These are phyloP conservation scores for Plicaturopsis crispa DNA, from an alignment of 768 basidiomycete genomes.

Conservation along the genomic window DNA sequence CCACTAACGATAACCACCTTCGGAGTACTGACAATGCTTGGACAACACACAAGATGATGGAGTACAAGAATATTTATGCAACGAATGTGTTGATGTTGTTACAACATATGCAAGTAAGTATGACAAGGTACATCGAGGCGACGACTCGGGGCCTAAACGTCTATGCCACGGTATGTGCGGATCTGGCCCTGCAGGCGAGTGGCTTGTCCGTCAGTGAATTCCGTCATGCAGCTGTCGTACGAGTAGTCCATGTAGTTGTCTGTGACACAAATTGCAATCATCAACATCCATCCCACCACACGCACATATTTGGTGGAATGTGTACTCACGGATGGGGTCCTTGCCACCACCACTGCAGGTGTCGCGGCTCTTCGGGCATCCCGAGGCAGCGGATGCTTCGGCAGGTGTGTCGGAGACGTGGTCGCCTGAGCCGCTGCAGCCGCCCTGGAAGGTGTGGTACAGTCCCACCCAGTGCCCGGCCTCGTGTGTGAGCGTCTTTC, in stretches of 20 bases:
- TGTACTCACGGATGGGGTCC: conserved; percentile 35
- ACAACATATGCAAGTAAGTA: neutral
- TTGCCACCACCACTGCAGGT: conserved; percentile 25
- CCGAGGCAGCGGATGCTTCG: conserved; percentile 30
- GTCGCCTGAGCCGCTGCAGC: conserved; percentile 32
- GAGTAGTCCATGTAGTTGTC: conserved; percentile 52
- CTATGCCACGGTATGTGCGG: conserved; percentile 34
- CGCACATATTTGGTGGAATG: conserved; percentile 5
- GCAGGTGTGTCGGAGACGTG: conserved; percentile 38
- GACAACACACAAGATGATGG: neutral
- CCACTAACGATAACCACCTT: too few relatives aligned
- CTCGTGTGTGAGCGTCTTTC: conserved; percentile 46
- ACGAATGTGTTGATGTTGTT: too few relatives aligned
- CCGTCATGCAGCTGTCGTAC: conserved; percentile 40
- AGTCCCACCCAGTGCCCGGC: conserved; percentile 57
- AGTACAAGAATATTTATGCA: too few relatives aligned
- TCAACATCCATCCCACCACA: neutral
- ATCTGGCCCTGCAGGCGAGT: conserved; percentile 33
- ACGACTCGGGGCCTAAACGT: too few relatives aligned
- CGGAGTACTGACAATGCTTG: neutral
- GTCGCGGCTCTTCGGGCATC: conserved; percentile 30
- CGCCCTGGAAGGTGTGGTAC: conserved; percentile 53
- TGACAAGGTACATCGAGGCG: neutral
- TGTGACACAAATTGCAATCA: conserved; percentile 7
- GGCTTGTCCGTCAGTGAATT: conserved; percentile 38